phyloP scores from a whole-genome alignment of 306 rosid species.

The Rubus parviflorus region DNA sequence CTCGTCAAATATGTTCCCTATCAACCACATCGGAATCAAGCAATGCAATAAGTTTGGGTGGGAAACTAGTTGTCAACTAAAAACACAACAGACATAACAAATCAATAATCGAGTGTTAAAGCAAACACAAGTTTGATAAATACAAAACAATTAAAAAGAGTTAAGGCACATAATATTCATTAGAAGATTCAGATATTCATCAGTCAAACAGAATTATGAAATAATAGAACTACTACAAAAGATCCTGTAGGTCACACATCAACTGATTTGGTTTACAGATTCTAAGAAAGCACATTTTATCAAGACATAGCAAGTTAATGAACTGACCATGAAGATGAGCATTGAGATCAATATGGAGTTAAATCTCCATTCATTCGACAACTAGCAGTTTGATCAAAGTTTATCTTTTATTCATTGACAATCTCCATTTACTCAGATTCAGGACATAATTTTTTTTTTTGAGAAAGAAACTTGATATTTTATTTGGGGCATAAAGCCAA shows the following conservation, averaged over 20 bases:
- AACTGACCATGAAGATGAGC: neutral
- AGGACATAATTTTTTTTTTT: no score
- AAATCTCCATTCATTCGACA: neutral
- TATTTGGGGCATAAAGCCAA: no score
- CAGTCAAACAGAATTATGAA: neutral
- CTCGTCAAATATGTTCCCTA: slow-evolving; percentile 74
- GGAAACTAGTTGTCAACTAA: neutral
- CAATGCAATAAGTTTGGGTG: slow-evolving; percentile 18
- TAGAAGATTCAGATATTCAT: neutral
- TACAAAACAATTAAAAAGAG: neutral
- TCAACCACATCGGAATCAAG: slow-evolving; percentile 26
- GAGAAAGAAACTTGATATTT: no score
- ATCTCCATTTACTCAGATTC: neutral
- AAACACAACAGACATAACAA: neutral
- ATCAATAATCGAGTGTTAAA: neutral
- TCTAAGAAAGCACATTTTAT: neutral
- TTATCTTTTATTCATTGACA: neutral
- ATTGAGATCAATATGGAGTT: neutral
- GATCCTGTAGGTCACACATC: neutral
- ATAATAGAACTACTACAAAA: neutral
- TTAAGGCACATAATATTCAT: neutral
- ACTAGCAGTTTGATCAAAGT: neutral
- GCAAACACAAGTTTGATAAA: neutral
- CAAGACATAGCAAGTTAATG: neutral
- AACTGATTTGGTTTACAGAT: neutral